These are phyloP conservation scores for Puya raimondii DNA, from an alignment of 176 grass and related monocot species.

Conservation along the genomic window DNA sequence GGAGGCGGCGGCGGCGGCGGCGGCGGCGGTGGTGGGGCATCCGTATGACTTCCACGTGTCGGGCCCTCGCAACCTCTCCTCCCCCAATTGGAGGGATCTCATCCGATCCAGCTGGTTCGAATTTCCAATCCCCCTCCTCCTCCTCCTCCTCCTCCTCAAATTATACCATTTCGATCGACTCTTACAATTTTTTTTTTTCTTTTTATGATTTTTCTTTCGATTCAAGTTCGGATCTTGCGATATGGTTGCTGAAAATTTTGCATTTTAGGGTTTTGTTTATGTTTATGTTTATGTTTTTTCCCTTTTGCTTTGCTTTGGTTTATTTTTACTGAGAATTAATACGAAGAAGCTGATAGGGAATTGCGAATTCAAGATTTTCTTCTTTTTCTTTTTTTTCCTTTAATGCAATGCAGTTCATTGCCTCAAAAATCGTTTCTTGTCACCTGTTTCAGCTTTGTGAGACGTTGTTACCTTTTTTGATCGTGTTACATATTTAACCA, in stretches of 20 bases:
- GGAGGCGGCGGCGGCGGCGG: constrained; percentile 10
- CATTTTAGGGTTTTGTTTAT: background rate
- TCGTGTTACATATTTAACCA: too few species aligned
- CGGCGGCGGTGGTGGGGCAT: constrained; percentile 10
- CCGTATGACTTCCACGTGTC: constrained; percentile 70
- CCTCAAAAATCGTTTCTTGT: too few species aligned
- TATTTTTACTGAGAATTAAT: background rate
- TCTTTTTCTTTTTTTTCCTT: too few species aligned
- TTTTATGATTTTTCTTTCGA: background rate
- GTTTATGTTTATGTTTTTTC: background rate
- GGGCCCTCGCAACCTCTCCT: constrained; percentile 67
- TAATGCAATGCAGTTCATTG: too few species aligned
- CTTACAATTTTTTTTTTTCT: background rate
- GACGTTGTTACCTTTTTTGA: too few species aligned
- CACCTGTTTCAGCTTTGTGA: too few species aligned
- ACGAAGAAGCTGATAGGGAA: too few species aligned
- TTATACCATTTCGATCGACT: background rate
- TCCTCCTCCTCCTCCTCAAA: background rate
- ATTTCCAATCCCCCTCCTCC: background rate
- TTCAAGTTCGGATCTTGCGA: background rate
- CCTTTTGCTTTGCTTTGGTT: background rate
- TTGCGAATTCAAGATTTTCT: too few species aligned
- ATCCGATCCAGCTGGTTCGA: constrained; percentile 61
- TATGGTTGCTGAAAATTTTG: background rate
- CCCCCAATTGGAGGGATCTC: constrained; percentile 81